phyloP scores from a whole-genome alignment of 2,329 filamentous ascomycete species.

The Tolypocladium album region DNA sequence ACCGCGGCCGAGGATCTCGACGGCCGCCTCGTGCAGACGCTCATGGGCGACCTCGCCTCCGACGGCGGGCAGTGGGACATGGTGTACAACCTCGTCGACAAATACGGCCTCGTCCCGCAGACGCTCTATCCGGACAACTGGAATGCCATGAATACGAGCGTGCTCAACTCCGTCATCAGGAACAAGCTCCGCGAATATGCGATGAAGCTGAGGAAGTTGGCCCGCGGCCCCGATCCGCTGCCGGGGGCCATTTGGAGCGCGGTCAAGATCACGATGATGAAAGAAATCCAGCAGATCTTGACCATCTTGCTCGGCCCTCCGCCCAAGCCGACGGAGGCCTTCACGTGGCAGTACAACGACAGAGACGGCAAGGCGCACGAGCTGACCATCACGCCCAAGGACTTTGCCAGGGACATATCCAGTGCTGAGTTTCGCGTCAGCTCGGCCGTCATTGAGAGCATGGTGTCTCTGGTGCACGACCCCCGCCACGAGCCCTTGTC shows the following conservation, averaged over 20 bases:
- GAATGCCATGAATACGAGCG: constrained; percentile 61
- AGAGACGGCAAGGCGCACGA: constrained; percentile 52
- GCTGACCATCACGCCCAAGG: constrained; percentile 54
- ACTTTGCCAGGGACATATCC: constrained; percentile 61
- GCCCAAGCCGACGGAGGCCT: constrained; percentile 55
- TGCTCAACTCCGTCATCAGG: constrained; percentile 65
- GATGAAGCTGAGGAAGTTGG: constrained; percentile 54
- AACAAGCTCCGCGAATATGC: constrained; percentile 83
- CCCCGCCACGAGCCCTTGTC: constrained; percentile 65
- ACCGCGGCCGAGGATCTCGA: constrained; percentile 63
- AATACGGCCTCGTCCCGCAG: constrained; percentile 84
- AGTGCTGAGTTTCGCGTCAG: constrained; percentile 48
- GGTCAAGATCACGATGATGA: constrained; percentile 64
- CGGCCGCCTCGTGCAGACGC: constrained; percentile 57
- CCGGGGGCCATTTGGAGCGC: constrained; percentile 28
- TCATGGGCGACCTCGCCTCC: constrained; percentile 57
- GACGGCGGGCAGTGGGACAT: constrained; percentile 92
- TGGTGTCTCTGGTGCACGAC: constrained; percentile 79
- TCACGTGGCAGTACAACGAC: constrained; percentile 73
- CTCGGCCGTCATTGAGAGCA: constrained; percentile 49
- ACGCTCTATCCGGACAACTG: constrained; percentile 70
- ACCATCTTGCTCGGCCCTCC: constrained; percentile 75
- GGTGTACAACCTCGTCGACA: constrained; percentile 74
- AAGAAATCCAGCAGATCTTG: constrained; percentile 70
- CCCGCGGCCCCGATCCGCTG: constrained; percentile 16